A percentile compares a stretch with the other conserved stretches of the same genome.
Conservation (phyloP, 768 basidiomycete species). For the Hericium erinaceus region DNA sequence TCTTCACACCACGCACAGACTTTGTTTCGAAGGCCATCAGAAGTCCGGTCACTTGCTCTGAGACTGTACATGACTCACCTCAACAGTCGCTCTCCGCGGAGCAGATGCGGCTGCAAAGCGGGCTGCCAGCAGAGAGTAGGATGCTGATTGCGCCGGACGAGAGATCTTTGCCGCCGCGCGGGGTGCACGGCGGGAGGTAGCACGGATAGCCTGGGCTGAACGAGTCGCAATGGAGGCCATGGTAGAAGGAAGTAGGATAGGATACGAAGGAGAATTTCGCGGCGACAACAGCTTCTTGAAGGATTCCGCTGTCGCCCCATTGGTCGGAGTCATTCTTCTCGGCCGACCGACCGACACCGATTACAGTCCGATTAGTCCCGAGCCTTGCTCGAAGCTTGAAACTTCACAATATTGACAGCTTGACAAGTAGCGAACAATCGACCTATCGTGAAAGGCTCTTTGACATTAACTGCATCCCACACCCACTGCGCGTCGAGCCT, state of each 20-base stretch:
- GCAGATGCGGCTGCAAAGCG: constrained; percentile 27
- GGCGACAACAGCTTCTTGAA: no score
- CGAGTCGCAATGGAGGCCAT: constrained; percentile 62
- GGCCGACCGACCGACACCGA: no score
- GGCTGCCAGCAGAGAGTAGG: constrained; percentile 52
- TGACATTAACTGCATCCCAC: no score
- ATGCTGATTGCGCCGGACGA: constrained; percentile 41
- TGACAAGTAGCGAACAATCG: no score
- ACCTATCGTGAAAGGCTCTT: no score
- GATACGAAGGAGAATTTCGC: not conserved
- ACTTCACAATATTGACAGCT: no score
- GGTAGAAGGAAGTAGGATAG: constrained; percentile 11
- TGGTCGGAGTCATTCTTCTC: no score
- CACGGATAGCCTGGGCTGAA: constrained; percentile 55
- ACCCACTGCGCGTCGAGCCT: no score
- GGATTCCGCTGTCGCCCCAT: no score
- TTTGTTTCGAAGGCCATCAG: constrained; percentile 15
- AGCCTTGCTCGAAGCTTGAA: no score
- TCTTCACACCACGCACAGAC: constrained; percentile 79
- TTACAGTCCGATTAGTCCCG: no score
- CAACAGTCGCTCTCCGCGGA: not conserved
- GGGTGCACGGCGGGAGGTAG: constrained; percentile 57
- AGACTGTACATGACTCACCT: not conserved
- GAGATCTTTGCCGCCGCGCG: constrained; percentile 32
- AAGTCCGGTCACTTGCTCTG: not conserved